Evolutionary conservation across 2,329 filamentous ascomycete species (phyloP).

Genomic region (Fusarium sp.): DNA sequence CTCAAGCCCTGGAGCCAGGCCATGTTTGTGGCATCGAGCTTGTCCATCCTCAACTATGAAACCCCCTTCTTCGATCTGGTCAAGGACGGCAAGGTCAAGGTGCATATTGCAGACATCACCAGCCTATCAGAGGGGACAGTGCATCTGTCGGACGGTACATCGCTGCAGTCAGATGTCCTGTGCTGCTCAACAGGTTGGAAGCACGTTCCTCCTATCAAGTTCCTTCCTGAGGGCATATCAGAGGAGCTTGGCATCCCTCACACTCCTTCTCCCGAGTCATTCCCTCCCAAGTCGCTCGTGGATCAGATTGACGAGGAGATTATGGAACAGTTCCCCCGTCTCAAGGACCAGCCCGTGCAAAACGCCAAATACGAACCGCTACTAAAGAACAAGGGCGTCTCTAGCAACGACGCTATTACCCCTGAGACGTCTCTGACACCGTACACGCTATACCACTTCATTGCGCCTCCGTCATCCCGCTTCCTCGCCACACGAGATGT

Average conservation of each 20-base stretch:
- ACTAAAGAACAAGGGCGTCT: conserved; percentile 52
- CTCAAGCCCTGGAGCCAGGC: conserved; percentile 56
- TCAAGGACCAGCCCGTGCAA: conserved; percentile 63
- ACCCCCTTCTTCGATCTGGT: conserved; percentile 65
- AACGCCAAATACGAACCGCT: conserved; percentile 60
- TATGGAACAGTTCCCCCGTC: conserved; percentile 62
- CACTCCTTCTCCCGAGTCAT: conserved; percentile 45
- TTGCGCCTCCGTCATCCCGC: conserved; percentile 55
- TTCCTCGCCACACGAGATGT: conserved; percentile 54
- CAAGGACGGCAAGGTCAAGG: conserved; percentile 58
- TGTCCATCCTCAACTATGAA: conserved; percentile 67
- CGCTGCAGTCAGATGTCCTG: conserved; percentile 62
- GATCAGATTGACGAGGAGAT: conserved; percentile 65
- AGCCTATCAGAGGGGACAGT: conserved; percentile 57
- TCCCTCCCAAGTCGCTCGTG: conserved; percentile 47
- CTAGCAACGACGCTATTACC: conserved; percentile 44
- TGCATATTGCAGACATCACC: conserved; percentile 62
- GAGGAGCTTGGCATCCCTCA: conserved; percentile 62
- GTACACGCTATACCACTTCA: conserved; percentile 60
- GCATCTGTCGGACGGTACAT: conserved; percentile 62
- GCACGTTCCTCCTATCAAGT: conserved; percentile 63
- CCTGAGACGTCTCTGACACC: conserved; percentile 40
- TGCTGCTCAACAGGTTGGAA: conserved; percentile 72
- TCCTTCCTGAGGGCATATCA: conserved; percentile 61
- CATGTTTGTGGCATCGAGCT: conserved; percentile 61